These are phyloP conservation scores for Phyllostachys edulis DNA, from an alignment of 176 grass and related monocot species.

Conservation along the genomic window DNA sequence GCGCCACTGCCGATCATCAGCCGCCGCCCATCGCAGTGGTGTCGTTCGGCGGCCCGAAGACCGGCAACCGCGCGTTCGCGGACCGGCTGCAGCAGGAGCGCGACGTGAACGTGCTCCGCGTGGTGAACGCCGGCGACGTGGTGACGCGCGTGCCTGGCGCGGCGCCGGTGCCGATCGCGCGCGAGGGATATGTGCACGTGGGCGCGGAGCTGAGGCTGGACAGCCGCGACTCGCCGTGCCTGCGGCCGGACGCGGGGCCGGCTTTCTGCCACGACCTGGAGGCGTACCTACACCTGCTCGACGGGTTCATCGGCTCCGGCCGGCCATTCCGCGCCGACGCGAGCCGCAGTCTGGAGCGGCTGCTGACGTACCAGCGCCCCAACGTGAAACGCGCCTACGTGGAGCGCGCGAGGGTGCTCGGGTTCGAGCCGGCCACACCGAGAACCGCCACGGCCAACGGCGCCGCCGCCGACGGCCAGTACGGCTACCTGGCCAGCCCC, in stretches of 20 bases:
- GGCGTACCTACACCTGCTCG: constrained; percentile 69
- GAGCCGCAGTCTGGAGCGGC: constrained; percentile 49
- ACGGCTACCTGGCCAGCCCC: constrained; percentile 48
- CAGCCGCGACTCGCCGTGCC: constrained; percentile 59
- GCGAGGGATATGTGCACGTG: constrained; percentile 46
- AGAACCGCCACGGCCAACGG: constrained; percentile 5
- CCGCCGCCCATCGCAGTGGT: constrained; percentile 58
- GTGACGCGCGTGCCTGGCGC: constrained; percentile 58
- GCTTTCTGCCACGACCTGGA: constrained; percentile 74
- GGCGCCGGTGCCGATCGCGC: neutral
- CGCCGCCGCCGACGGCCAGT: constrained; percentile 30
- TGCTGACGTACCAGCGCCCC: constrained; percentile 51
- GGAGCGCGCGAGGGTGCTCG: constrained; percentile 47
- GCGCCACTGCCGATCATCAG: neutral
- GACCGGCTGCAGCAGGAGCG: constrained; percentile 30
- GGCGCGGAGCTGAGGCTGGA: constrained; percentile 57
- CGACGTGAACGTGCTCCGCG: constrained; percentile 54
- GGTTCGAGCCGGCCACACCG: constrained; percentile 36
- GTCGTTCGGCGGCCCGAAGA: constrained; percentile 68
- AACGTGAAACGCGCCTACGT: constrained; percentile 56
- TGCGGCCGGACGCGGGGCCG: constrained; percentile 52
- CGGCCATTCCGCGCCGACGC: constrained; percentile 55
- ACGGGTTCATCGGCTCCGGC: constrained; percentile 52
- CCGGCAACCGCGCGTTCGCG: constrained; percentile 54
- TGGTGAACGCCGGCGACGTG: constrained; percentile 77